Base-by-base conservation (phyloP, 2,329 filamentous ascomycete species). In the Diaporthe caulivora region DNA sequence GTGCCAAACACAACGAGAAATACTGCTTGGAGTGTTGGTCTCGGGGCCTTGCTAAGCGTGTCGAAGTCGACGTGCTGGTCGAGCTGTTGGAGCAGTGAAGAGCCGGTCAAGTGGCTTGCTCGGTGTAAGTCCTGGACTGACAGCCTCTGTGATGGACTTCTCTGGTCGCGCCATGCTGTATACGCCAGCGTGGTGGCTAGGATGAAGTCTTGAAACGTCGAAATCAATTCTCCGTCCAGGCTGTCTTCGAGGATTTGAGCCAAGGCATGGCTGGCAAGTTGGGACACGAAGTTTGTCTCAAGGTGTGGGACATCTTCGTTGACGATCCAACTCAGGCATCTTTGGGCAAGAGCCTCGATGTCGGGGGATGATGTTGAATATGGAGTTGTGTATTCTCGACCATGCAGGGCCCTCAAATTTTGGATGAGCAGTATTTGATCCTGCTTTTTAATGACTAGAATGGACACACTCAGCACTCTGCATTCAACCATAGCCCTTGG, bases 1-100 rank as follows among this genome's bases (percentile, higher is more conserved):
- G 44, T 71, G 24, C 69, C 69, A 17, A 71, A 71, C 8, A 71
- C 11, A 13, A 71, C 44, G 29, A 71, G 34, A 34, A 71, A 62
- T 1, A 62, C 44, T 18, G 69, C 55, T 8, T 34, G 55, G 8
- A 71, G 34, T 18, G 55, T 71, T n/a, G 69, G 15, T 54, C 47
- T 71, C 13, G 44, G 18, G 17, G n/a, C 26, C 18, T n/a, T 62
- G 11, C 6, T 29, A 3, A 62, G 34, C 18, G 55, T 31, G 17
- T 21, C 55, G 2, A 34, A 37, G 5, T 54, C 11, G 11, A 71
- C 7, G 11, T 53, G 17, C 4, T 44, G 55, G 69, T 71, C 69
- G 26, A 71, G 69, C 17, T 62, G 53, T 21, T 62, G 34, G n/a
- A 71, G 69, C 5, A 71, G 55, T 51, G 69, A 49, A 3, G 69